Evolutionary conservation across 75 land plant species (phyloP).

Genomic region (Picea sitchensis): DNA sequence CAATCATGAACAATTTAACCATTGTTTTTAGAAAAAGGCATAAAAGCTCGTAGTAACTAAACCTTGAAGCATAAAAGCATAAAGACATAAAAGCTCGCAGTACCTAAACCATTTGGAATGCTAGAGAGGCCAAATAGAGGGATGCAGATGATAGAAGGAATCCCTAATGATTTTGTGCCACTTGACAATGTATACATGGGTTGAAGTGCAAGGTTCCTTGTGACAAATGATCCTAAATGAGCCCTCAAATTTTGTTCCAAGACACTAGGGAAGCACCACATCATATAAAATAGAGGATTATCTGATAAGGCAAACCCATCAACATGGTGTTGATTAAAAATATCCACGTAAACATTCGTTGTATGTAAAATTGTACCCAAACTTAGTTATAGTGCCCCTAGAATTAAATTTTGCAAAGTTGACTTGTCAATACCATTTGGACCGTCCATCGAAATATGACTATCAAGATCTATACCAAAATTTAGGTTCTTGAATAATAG

Average conservation of each 20-base stretch:
- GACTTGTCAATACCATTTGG: conserved; percentile 99
- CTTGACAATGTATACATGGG: conserved; percentile 98
- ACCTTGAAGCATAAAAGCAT: too few relatives aligned
- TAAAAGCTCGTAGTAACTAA: too few relatives aligned
- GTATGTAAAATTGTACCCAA: conserved; percentile 93
- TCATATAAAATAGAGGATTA: not conserved
- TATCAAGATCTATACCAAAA: conserved; percentile 97
- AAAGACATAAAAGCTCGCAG: too few relatives aligned
- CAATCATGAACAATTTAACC: too few relatives aligned
- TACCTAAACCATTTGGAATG: too few relatives aligned
- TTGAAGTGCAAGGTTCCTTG: conserved; percentile 96
- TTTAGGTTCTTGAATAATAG: conserved; percentile 83
- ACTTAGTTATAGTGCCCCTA: conserved; percentile 91
- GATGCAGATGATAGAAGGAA: too few relatives aligned
- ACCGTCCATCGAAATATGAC: conserved; percentile 94
- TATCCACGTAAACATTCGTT: conserved; percentile 96
- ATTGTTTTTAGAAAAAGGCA: too few relatives aligned
- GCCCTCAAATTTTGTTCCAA: too few relatives aligned
- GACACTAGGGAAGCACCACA: too few relatives aligned
- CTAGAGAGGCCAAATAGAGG: too few relatives aligned
- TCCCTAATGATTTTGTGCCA: conserved; percentile 4
- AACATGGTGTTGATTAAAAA: conserved; percentile 97
- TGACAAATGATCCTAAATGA: conserved; percentile 56
- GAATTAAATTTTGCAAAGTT: conserved; percentile 85
- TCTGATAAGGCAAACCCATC: conserved; percentile 93